Percentiles rank a stretch among this genome's conserved stretches.
Conservation (phyloP, 2,329 filamentous ascomycete species). For the Calonectria ilicicola region DNA sequence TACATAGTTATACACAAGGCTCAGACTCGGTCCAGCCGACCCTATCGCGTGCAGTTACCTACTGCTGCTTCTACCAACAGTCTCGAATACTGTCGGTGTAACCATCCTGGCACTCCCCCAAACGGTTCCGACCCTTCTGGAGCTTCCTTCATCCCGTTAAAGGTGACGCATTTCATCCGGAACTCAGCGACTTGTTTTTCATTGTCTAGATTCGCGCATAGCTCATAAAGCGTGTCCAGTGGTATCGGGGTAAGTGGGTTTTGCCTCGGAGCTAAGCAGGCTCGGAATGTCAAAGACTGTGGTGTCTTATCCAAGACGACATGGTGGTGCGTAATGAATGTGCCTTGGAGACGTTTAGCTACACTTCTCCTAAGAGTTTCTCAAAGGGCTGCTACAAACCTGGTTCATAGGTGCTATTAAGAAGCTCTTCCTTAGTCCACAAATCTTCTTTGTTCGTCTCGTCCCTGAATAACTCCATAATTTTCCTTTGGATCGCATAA, state of each 20-base stretch:
- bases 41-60: constrained; percentile 23
- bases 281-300: constrained; percentile 27
- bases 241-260: background rate
- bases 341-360: constrained; percentile 18
- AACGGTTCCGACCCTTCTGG: constrained; percentile 31
- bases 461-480: constrained; percentile 25
- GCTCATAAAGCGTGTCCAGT: constrained; percentile 32
- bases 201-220: constrained; percentile 14
- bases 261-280: constrained; percentile 29
- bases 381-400: background rate
- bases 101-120: constrained; percentile 31
- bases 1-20: background rate
- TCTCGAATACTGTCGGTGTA: constrained; percentile 31
- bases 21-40: no score
- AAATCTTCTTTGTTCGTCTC: constrained; percentile 23
- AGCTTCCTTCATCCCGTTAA: constrained; percentile 29
- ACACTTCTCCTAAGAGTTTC: background rate
- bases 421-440: constrained; percentile 33
- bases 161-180: constrained; percentile 25
- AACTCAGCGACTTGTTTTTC: background rate
- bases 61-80: constrained; percentile 38
- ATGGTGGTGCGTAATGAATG: constrained; percentile 36
- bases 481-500: constrained; percentile 27
- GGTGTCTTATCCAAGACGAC: constrained; percentile 26
- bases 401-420: constrained; percentile 31